Percentiles rank a stretch among this genome's conserved stretches.
Evolutionary conservation across 83 land plant species (phyloP).

Genomic region (Isoetes engelmannii): DNA sequence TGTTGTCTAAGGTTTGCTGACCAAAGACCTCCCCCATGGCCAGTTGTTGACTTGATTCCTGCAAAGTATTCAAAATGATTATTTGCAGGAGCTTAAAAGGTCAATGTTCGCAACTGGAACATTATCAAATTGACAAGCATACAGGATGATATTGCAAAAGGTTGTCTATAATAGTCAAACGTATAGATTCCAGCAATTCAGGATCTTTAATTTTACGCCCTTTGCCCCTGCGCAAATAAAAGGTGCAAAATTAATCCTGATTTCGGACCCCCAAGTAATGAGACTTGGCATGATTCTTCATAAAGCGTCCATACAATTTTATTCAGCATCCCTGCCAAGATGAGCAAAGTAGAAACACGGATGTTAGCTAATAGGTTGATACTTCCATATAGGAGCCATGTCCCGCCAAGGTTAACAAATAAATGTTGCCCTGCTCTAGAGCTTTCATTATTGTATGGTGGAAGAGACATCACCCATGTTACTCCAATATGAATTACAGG

Average conservation of each 20-base stretch:
- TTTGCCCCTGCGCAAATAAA: background rate
- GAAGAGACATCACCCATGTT: background rate
- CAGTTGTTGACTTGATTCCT: conserved; percentile 4
- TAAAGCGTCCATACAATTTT: no score
- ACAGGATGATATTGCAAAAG: conserved; percentile 14
- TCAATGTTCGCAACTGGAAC: background rate
- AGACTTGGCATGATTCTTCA: no score
- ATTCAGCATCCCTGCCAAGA: conserved; percentile 7
- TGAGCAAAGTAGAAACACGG: background rate
- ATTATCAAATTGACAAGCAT: background rate
- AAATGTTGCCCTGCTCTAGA: background rate
- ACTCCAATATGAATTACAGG: background rate
- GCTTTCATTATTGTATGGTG: background rate
- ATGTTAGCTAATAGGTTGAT: background rate
- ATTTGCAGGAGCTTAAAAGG: no score
- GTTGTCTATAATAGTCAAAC: conserved; percentile 14
- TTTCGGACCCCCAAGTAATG: no score
- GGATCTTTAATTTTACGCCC: conserved; percentile 13
- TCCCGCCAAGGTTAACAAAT: background rate
- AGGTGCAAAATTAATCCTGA: no score
- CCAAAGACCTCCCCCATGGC: conserved; percentile 10
- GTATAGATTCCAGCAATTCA: conserved; percentile 11
- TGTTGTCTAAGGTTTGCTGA: background rate
- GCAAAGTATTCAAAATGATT: background rate
- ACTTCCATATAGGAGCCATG: background rate